phyloP scores from a whole-genome alignment of 345 rosid species.

The Laguncularia racemosa region DNA sequence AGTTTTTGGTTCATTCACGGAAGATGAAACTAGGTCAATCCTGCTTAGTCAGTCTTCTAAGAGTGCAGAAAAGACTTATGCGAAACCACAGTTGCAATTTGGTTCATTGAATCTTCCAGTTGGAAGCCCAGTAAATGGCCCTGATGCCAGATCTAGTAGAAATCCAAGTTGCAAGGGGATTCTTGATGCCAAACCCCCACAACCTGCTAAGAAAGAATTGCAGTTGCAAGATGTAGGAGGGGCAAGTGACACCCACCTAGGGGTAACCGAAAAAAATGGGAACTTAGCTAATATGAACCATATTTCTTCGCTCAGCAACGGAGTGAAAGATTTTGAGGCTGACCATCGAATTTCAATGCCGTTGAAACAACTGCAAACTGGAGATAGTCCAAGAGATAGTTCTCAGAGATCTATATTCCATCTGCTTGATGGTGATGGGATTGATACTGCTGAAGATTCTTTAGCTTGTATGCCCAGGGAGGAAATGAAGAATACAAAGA shows the following conservation, averaged over 20 bases:
- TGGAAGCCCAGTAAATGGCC: constrained; percentile 30
- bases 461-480: constrained; percentile 18
- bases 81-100: constrained; percentile 34
- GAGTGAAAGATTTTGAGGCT: constrained; percentile 27
- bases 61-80: constrained; percentile 31
- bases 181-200: constrained; percentile 24
- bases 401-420: constrained; percentile 39
- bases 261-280: constrained; percentile 42
- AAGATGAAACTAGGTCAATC: constrained; percentile 70
- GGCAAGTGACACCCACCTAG: constrained; percentile 13
- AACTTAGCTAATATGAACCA: constrained; percentile 11
- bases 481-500: constrained; percentile 20
- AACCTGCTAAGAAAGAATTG: constrained; percentile 21
- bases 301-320: constrained; percentile 29
- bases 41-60: constrained; percentile 33
- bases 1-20: constrained; percentile 86
- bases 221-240: constrained; percentile 14
- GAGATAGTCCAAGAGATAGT: constrained; percentile 23
- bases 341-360: constrained; percentile 26
- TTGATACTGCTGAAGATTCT: constrained; percentile 17
- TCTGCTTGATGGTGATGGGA: constrained; percentile 31
- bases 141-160: constrained; percentile 23
- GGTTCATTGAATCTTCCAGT: constrained; percentile 40
- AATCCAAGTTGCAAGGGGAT: constrained; percentile 24
- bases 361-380: constrained; percentile 28